Conservation (phyloP, 2,329 filamentous ascomycete genomes). For the Tolypocladium album region DNA sequence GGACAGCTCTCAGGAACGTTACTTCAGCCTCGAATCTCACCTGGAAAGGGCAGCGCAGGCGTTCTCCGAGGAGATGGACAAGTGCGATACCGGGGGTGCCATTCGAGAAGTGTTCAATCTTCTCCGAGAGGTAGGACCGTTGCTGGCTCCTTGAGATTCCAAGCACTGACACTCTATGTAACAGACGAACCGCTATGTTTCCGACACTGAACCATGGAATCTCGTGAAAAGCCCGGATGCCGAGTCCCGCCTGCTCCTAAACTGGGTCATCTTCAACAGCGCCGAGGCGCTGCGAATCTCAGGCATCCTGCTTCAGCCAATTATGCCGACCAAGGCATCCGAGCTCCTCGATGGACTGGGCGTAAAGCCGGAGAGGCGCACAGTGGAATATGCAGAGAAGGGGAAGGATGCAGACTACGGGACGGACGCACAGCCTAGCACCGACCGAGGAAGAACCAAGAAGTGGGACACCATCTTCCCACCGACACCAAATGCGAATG, state of each 20-base stretch:
- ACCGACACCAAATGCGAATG: constrained; percentile 19
- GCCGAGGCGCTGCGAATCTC: constrained; percentile 69
- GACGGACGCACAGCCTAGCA: constrained; percentile 11
- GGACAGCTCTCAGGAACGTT: constrained; percentile 1
- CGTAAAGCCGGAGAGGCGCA: constrained; percentile 52
- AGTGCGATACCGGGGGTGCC: constrained; percentile 53
- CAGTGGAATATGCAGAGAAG: constrained; percentile 48
- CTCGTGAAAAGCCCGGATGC: constrained; percentile 28
- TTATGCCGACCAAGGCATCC: constrained; percentile 71
- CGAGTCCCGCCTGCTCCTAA: constrained; percentile 28
- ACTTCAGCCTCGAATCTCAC: constrained; percentile 15
- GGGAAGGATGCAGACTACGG: constrained; percentile 65
- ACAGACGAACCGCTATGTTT: constrained; percentile 38
- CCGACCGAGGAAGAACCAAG: constrained; percentile 19
- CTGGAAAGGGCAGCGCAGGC: constrained; percentile 8
- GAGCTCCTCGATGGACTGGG: constrained; percentile 68
- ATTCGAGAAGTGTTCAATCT: constrained; percentile 53
- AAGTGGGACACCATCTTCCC: constrained; percentile 40
- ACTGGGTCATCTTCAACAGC: constrained; percentile 56
- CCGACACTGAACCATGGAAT: constrained; percentile 58
- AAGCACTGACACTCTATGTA: constrained; percentile 5
- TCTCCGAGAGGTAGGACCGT: constrained; percentile 43
- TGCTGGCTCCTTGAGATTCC: too few species aligned
- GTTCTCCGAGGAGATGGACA: constrained; percentile 47
- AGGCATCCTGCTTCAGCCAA: constrained; percentile 80